These are phyloP conservation scores for Cyberlindnera subsufficiens DNA, from an alignment of 805 yeast genomes.

Conservation along the genomic window DNA sequence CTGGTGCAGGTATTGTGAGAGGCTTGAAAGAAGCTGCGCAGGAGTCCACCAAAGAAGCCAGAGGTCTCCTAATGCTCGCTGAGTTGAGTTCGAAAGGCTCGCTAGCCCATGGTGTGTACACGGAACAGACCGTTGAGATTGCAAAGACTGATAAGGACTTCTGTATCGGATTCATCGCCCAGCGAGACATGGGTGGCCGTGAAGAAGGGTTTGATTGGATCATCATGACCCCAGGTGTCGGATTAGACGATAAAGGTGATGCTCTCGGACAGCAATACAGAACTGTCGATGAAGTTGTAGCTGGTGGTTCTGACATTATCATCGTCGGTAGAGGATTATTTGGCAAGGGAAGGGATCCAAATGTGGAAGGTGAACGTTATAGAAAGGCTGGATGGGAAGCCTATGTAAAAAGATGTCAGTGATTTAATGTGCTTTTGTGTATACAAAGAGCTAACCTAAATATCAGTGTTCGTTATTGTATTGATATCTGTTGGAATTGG, in stretches of 20 bases:
- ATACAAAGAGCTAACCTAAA: neutral
- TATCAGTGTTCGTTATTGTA: too few species aligned
- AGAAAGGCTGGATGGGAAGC: conserved; percentile 95
- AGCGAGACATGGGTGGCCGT: conserved; percentile 75
- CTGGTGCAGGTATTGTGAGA: conserved; percentile 88
- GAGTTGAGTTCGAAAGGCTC: conserved; percentile 94
- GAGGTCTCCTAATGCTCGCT: conserved; percentile 93
- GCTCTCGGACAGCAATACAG: conserved; percentile 95
- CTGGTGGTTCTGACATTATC: conserved; percentile 87
- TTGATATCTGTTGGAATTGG: too few species aligned
- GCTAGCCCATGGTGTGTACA: conserved; percentile 87
- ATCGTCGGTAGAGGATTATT: conserved; percentile 98
- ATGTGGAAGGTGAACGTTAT: conserved; percentile 81
- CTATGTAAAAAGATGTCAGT: conserved; percentile 41
- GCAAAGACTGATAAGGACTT: conserved; percentile 84
- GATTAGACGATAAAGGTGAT: conserved; percentile 95
- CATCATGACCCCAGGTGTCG: conserved; percentile 97
- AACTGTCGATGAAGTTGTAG: conserved; percentile 78
- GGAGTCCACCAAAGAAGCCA: conserved; percentile 64
- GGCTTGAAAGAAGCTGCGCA: conserved; percentile 79
- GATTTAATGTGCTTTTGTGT: neutral
- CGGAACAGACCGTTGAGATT: conserved; percentile 81
- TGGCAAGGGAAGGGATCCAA: conserved; percentile 91
- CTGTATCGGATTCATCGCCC: conserved; percentile 96
- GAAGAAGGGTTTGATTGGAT: conserved; percentile 92